Conservation (phyloP, 208 protist species). For the Herpetomonas samuelpessoai region DNA sequence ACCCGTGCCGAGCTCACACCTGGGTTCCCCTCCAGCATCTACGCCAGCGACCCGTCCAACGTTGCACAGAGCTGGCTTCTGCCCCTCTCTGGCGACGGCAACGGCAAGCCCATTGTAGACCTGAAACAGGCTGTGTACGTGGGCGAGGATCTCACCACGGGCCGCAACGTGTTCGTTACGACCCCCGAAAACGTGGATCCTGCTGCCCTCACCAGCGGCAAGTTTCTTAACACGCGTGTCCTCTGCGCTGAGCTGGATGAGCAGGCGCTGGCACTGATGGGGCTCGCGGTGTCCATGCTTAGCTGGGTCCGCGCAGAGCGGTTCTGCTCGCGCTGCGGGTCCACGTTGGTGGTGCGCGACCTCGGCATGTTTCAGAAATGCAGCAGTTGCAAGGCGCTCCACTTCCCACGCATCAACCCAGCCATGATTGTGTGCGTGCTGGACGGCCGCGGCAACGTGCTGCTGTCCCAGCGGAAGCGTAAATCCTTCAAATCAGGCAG, state of each 20-base stretch:
- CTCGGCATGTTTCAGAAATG: slow-evolving; percentile 23
- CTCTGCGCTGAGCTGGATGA: slow-evolving; percentile 12
- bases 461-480: slow-evolving; percentile 36
- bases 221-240: slow-evolving; percentile 10
- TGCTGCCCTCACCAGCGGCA: slow-evolving; percentile 8
- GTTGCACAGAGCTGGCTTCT: slow-evolving; percentile 21
- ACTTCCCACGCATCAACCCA: slow-evolving; percentile 47
- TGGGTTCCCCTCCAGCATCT: background rate
- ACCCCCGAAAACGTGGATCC: slow-evolving; percentile 7
- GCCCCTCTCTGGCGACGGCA: slow-evolving; percentile 9
- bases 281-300: slow-evolving; percentile 27
- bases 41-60: slow-evolving; percentile 8
- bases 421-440: slow-evolving; percentile 51
- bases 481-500: slow-evolving; percentile 3
- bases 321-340: slow-evolving; percentile 37
- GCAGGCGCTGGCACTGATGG: slow-evolving; percentile 20
- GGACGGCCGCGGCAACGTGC: slow-evolving; percentile 38
- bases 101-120: slow-evolving; percentile 1
- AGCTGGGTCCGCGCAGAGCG: slow-evolving; percentile 19
- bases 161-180: slow-evolving; percentile 31
- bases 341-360: slow-evolving; percentile 9
- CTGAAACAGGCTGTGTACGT: slow-evolving; percentile 19
- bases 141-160: slow-evolving; percentile 19
- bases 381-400: slow-evolving; percentile 20
- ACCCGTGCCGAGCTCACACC: background rate